Evolutionary conservation across 1,139 yeast genomes (phyloP).

Genomic region (Pichia sorboxylosa): DNA sequence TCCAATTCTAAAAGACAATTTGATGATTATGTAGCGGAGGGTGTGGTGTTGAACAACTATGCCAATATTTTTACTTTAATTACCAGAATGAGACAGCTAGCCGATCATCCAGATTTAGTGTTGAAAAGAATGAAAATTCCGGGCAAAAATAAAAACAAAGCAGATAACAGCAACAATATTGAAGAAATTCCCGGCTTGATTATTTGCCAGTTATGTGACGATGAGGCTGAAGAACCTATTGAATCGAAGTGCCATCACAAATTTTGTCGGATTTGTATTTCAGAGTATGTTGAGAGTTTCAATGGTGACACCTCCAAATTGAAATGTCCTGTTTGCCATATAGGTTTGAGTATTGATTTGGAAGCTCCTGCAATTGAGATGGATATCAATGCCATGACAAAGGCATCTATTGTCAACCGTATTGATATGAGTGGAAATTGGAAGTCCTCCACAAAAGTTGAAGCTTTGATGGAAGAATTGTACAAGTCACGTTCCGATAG

Average conservation of each 20-base stretch:
- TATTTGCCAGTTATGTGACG: constrained; percentile 89
- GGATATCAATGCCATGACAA: constrained; percentile 50
- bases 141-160: constrained; percentile 3
- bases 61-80: constrained; percentile 93
- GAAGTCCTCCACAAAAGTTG: constrained; percentile 92
- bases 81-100: constrained; percentile 94
- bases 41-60: constrained; percentile 88
- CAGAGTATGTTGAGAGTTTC: constrained; percentile 78
- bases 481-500: constrained; percentile 77
- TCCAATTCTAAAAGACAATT: constrained; percentile 79
- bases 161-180: constrained; percentile 2
- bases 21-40: constrained; percentile 83
- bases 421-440: constrained; percentile 79
- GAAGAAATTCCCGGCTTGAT: constrained; percentile 38
- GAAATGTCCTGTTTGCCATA: constrained; percentile 93
- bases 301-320: constrained; percentile 48
- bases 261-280: constrained; percentile 85
- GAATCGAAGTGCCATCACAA: constrained; percentile 88
- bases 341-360: constrained; percentile 79
- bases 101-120: constrained; percentile 95
- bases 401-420: constrained; percentile 80
- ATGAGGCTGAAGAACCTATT: constrained; percentile 95
- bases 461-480: constrained; percentile 87
- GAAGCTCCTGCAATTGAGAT: constrained; percentile 80
- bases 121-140: constrained; percentile 39